Evolutionary conservation across 2,329 filamentous ascomycete genomes (phyloP), one percentile per base, ranked within the genome.

Genomic region (Immersiporthe knoxdaviesiana): DNA sequence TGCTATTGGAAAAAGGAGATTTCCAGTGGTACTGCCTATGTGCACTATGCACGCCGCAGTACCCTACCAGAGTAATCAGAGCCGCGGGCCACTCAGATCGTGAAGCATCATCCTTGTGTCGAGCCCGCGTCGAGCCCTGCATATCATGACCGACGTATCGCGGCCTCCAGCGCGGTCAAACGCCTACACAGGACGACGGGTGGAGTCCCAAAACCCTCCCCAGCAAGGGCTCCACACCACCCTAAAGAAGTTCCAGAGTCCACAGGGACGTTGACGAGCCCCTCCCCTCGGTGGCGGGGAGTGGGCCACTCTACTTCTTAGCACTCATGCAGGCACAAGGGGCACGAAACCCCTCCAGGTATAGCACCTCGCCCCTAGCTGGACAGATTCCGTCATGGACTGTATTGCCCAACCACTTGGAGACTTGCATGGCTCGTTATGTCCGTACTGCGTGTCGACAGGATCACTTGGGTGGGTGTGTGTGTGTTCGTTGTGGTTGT

Each of bases 261-360:
- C 52, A 16, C 24, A 16, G 27, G 24, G 52, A 56, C 52, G 52
- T 56, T 30, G 14, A 27, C 50, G 24, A 56, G 24, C 44, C 44
- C 39, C 14, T 4, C 39, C 44, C 44, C 14, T 56, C 5, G 52
- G 52, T 30, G 56, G 30, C 56, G 16, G n/a, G n/a, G 56, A 59
- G 56, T 59, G 56, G 56, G 32, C 2, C 56, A 5, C 21, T 37
- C 30, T 59, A 59, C 21, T n/a, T n/a, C n/a, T n/a, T n/a, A n/a
- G n/a, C n/a, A n/a, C n/a, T 37, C 21, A 21, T 59, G 56, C 56
- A 59, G 56, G 56, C 56, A 37, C 56, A 35, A 59, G 56, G 56
- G 56, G 56, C 56, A 21, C 56, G 56, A 59, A 59, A 35, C 56
- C 56, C 56, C 56, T 37, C 30, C 30, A 35, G 56, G 30, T 21